Evolutionary conservation across 495 filamentous ascomycete genomes (phyloP).

Genomic region (Aspergillus kassunensis): DNA sequence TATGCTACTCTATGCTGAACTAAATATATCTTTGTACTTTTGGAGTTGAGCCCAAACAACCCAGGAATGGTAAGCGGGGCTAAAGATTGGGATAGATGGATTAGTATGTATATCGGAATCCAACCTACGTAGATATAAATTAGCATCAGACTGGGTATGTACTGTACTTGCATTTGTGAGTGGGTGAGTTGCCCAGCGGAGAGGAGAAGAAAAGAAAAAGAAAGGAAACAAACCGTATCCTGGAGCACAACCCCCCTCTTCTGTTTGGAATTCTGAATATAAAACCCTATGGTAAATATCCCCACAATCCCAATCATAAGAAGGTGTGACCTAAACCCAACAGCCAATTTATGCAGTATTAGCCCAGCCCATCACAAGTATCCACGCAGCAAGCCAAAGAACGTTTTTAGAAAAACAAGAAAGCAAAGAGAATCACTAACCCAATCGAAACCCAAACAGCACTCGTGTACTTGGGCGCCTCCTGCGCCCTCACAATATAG

Average conservation of each 20-base stretch:
- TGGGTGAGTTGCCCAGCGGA: too few species aligned
- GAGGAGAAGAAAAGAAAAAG: constrained; percentile 9
- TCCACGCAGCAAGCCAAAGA: neutral
- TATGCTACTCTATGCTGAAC: too few species aligned
- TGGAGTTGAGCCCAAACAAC: too few species aligned
- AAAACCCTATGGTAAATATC: constrained; percentile 60
- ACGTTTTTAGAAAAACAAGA: neutral
- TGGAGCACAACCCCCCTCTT: constrained; percentile 49
- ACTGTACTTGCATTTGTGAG: too few species aligned
- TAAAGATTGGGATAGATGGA: neutral
- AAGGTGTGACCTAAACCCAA: constrained; percentile 53
- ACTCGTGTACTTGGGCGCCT: constrained; percentile 66
- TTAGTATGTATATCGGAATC: constrained; percentile 53
- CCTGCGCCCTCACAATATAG: constrained; percentile 64
- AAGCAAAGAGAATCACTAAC: constrained; percentile 23
- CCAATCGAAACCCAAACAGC: constrained; percentile 71
- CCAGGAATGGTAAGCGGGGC: too few species aligned
- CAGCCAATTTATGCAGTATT: too few species aligned
- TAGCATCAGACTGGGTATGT: neutral
- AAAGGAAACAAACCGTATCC: constrained; percentile 35
- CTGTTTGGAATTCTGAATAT: constrained; percentile 52
- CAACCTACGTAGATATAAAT: constrained; percentile 20
- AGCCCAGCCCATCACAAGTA: too few species aligned
- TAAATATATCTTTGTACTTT: too few species aligned
- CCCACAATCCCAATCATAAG: constrained; percentile 60